These are phyloP conservation scores for Tricholoma bakamatsutake DNA, from an alignment of 768 basidiomycete species.

Conservation along the genomic window DNA sequence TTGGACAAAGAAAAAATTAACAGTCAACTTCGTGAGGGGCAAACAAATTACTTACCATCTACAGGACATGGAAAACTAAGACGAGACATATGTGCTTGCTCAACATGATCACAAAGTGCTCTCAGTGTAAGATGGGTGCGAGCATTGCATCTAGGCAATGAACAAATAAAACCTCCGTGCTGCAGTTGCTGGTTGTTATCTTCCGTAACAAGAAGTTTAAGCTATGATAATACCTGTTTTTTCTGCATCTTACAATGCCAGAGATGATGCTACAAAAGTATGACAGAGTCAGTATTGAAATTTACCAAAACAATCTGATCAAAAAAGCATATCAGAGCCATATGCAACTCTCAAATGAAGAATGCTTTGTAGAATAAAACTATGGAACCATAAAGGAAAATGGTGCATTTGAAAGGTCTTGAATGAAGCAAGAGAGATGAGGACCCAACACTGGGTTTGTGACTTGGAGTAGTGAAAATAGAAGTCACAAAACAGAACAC, in stretches of 20 bases:
- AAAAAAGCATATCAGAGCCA: no score
- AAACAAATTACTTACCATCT: conserved; percentile 7
- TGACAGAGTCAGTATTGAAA: not conserved
- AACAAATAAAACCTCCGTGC: conserved; percentile 2
- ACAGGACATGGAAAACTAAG: conserved; percentile 12
- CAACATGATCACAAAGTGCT: conserved; percentile 12
- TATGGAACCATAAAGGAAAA: no score
- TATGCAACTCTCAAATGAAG: no score
- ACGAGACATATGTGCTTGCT: conserved; percentile 16
- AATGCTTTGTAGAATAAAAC: no score
- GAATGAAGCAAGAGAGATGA: no score
- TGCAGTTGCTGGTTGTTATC: not conserved
- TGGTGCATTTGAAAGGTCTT: no score
- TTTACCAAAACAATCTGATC: not conserved
- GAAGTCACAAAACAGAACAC: conserved; percentile 2
- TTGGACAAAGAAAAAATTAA: conserved; percentile 3
- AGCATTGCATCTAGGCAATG: conserved; percentile 13
- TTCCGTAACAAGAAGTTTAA: not conserved
- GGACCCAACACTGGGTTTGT: no score
- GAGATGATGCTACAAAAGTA: conserved; percentile 8
- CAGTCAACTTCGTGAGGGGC: not conserved
- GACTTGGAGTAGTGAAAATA: not conserved
- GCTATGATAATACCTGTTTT: conserved; percentile 10
- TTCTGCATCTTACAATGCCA: conserved; percentile 4
- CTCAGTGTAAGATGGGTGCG: conserved; percentile 6